Conservation (phyloP, 371 early-diverging fungal genomes). For the Amoeboaphelidium protococcarum region DNA sequence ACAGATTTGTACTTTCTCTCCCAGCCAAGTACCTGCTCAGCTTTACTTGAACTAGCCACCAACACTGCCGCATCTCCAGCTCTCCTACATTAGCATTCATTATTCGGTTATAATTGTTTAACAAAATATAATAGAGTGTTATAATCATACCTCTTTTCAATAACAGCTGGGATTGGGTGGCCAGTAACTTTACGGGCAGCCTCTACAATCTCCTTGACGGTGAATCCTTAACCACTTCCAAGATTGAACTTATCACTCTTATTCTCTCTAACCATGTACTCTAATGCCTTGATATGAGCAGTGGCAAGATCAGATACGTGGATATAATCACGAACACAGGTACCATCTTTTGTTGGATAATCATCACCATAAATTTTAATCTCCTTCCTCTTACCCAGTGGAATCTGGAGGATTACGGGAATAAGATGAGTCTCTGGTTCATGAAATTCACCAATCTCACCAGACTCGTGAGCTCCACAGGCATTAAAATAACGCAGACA, state of each 20-base stretch:
- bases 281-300: conserved; percentile 20
- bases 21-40: conserved; percentile 21
- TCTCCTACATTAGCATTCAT: conserved; percentile 8
- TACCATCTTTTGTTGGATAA: conserved; percentile 17
- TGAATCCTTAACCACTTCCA: conserved; percentile 18
- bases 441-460: conserved; percentile 24
- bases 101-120: not conserved
- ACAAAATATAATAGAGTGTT: no score
- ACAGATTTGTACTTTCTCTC: not conserved
- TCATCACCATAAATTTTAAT: conserved; percentile 19
- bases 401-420: conserved; percentile 18
- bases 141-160: conserved; percentile 4
- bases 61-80: conserved; percentile 20
- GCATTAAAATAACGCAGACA: conserved; percentile 25
- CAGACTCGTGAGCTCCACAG: conserved; percentile 18
- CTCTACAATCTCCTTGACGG: conserved; percentile 18
- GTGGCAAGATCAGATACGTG: conserved; percentile 20
- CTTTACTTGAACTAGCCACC: conserved; percentile 17
- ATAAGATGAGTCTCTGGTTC: conserved; percentile 19
- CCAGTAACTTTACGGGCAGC: conserved; percentile 19
- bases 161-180: conserved; percentile 16
- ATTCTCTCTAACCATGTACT: conserved; percentile 14
- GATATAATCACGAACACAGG: conserved; percentile 18
- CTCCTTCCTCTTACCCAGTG: conserved; percentile 16
- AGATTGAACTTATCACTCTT: conserved; percentile 15